Evolutionary conservation across 179 eudicot genomes (phyloP).

Genomic region (Drosera spatulata): DNA sequence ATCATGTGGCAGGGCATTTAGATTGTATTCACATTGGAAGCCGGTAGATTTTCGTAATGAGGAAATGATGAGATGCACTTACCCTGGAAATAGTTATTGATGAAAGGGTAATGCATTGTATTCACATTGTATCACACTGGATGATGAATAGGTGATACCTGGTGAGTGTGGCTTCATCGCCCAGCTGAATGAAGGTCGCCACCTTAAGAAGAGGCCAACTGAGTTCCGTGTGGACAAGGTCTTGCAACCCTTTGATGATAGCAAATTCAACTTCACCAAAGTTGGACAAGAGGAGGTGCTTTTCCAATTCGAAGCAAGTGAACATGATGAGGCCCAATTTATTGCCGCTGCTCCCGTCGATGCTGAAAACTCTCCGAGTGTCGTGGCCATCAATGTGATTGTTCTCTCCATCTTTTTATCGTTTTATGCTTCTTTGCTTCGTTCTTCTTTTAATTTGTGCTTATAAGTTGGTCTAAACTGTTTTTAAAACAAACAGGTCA

Average conservation of each 20-base stretch:
- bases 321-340: slow-evolving; percentile 49
- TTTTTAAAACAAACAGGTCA: slow-evolving; percentile 42
- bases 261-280: slow-evolving; percentile 90
- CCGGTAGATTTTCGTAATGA: too few relatives aligned
- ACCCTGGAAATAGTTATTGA: too few relatives aligned
- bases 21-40: too few relatives aligned
- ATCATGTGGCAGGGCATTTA: too few relatives aligned
- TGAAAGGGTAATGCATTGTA: neutral
- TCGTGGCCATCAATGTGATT: slow-evolving; percentile 83
- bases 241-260: slow-evolving; percentile 78
- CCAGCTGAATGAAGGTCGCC: slow-evolving; percentile 91
- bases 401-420: neutral
- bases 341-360: slow-evolving; percentile 58
- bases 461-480: neutral
- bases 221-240: slow-evolving; percentile 94
- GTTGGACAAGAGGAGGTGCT: slow-evolving; percentile 94
- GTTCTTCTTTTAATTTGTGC: neutral
- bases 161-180: slow-evolving; percentile 68
- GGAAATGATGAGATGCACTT: too few relatives aligned
- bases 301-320: slow-evolving; percentile 74
- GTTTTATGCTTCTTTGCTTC: neutral
- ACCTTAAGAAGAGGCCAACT: slow-evolving; percentile 90
- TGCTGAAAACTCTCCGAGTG: slow-evolving; percentile 63
- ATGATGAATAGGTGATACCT: slow-evolving; percentile 46
- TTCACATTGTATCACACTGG: slow-evolving; percentile 6